A percentile compares a stretch with the other conserved stretches of the same genome.
phyloP scores from a whole-genome alignment of 306 rosid genomes.

The Vigna mungo region DNA sequence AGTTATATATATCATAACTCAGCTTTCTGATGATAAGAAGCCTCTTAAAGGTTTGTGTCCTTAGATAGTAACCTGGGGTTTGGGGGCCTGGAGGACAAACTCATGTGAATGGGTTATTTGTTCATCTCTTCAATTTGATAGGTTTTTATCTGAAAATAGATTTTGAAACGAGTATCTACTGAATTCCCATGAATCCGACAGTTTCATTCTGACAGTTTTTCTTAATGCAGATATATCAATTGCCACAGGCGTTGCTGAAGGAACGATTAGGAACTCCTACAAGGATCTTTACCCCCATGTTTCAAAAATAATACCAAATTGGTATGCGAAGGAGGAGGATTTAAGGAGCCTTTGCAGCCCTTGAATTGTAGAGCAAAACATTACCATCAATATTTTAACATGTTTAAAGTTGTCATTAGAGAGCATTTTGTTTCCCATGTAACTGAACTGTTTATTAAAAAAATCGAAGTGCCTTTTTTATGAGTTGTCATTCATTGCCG shows the following conservation, averaged over 20 bases:
- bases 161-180: no score
- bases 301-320: slow-evolving; percentile 88
- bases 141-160: not conserved
- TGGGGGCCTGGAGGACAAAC: slow-evolving; percentile 31
- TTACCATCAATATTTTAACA: slow-evolving; percentile 16
- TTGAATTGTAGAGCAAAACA: slow-evolving; percentile 51
- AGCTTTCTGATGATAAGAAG: slow-evolving; percentile 92
- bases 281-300: slow-evolving; percentile 92
- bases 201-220: slow-evolving; percentile 12
- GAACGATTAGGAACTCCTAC: slow-evolving; percentile 90
- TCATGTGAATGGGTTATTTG: not conserved
- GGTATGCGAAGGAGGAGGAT: slow-evolving; percentile 96
- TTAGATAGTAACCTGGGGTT: not conserved
- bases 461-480: slow-evolving; percentile 28
- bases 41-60: slow-evolving; percentile 81
- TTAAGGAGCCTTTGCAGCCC: slow-evolving; percentile 91
- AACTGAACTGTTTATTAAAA: slow-evolving; percentile 31
- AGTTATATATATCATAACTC: slow-evolving; percentile 90
- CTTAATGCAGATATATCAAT: slow-evolving; percentile 81
- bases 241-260: slow-evolving; percentile 98
- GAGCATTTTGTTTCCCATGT: slow-evolving; percentile 47
- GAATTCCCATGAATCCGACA: no score
- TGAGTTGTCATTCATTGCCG: slow-evolving; percentile 16
- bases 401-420: slow-evolving; percentile 34
- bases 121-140: not conserved